Evolutionary conservation across 2,329 filamentous ascomycete genomes (phyloP), one percentile per base, ranked within the genome.

Genomic region (Penicillium sp.): DNA sequence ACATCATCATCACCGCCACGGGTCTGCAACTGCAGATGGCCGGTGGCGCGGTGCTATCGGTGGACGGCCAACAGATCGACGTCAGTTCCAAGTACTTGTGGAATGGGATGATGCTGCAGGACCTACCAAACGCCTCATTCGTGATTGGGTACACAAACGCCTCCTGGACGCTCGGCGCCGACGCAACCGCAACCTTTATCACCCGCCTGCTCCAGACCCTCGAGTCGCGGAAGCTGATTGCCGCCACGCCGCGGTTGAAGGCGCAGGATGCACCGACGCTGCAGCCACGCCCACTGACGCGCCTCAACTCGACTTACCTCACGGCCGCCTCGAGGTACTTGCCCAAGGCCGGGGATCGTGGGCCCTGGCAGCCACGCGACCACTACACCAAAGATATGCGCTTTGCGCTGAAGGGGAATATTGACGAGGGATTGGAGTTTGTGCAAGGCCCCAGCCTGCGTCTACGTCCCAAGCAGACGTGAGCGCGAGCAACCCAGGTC

Each of bases 1-100:
- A 72, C 49, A 65, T 72, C 36, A 66, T 72, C 30, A 48, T 72
- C 28, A 71, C 69, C 0, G 69, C 69, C 3, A 72, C 69, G 1
- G 69, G 69, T 4, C 56, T 72, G n/a, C 63, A 64, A 18, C 50
- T 72, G 7, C 61, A 61, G 28, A 54, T 70, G 4, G 67, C 58
- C 2, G 68, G 68, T 27, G 67, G 64, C 2, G 49, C 60, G 3
- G 48, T 50, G 4, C 36, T 72, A 23, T 44, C 44, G 10, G 62
- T 72, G 7, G 67, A 72, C 36, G 67, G 66, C 7, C 48, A 63
- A 19, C 57, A 60, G 18, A 41, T 67, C 16, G 47, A 61, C 2
- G 27, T 62, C 5, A 40, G 56, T 13, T 44, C 60, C 4, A 71
- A 71, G 41, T 69, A 56, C 49, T 43, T 70, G 23, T 72, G 69